These are phyloP conservation scores for Monosporascus sp. DNA, from an alignment of 2,329 filamentous ascomycete species.

Conservation along the genomic window DNA sequence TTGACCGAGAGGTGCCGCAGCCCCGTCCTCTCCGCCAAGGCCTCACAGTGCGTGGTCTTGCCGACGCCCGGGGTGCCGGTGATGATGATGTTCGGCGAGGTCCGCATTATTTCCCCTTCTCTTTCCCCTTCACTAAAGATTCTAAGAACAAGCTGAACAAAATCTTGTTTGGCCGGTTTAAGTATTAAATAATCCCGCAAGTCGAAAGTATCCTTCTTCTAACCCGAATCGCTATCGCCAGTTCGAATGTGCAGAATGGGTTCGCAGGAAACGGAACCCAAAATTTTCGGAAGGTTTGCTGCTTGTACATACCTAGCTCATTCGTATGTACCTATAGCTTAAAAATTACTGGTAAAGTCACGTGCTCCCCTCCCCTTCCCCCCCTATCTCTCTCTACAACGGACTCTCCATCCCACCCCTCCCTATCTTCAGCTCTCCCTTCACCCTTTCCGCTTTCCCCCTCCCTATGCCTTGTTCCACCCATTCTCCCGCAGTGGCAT, in stretches of 20 bases:
- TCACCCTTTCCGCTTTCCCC: not conserved
- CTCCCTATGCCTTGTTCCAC: not conserved
- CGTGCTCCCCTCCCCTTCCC: not conserved
- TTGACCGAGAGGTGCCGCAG: constrained; percentile 85
- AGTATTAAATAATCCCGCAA: too few species aligned
- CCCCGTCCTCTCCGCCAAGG: constrained; percentile 69
- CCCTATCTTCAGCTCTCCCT: too few species aligned
- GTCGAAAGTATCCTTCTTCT: too few species aligned
- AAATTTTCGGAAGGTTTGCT: too few species aligned
- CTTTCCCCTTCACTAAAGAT: constrained; percentile 1
- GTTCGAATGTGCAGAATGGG: too few species aligned
- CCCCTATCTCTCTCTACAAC: not conserved
- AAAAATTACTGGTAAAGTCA: not conserved
- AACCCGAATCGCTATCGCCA: too few species aligned
- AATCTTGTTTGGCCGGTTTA: too few species aligned
- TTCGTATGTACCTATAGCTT: too few species aligned
- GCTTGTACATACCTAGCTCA: too few species aligned
- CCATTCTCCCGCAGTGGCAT: not conserved
- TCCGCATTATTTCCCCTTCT: constrained; percentile 34
- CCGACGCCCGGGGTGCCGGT: constrained; percentile 95
- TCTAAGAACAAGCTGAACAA: not conserved
- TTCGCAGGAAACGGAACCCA: too few species aligned
- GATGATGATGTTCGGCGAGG: constrained; percentile 81
- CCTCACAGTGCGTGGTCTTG: constrained; percentile 89
- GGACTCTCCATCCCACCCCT: not conserved